Conservation (phyloP, 495 filamentous ascomycete species). For the Penicillium waksmanii region DNA sequence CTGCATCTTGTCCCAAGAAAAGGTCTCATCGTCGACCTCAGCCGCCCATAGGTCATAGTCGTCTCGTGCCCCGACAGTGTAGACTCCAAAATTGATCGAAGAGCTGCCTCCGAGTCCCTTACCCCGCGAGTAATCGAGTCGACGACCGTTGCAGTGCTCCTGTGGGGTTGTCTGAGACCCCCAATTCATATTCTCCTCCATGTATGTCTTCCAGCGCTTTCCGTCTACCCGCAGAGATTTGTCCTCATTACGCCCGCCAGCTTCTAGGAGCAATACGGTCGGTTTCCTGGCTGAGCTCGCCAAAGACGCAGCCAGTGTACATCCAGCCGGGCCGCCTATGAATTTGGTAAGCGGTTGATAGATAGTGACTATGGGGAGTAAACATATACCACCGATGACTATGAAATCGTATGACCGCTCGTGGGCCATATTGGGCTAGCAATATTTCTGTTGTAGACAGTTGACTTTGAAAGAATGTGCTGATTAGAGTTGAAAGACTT, state of each 20-base stretch:
- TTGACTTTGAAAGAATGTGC: too few species aligned
- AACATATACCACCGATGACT: background rate
- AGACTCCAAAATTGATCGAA: conserved; percentile 71
- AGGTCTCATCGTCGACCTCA: conserved; percentile 46
- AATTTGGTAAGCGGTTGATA: background rate
- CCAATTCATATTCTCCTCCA: conserved; percentile 56
- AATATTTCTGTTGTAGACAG: background rate
- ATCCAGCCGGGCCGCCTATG: conserved; percentile 61
- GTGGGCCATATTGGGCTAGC: background rate
- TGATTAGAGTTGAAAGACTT: background rate
- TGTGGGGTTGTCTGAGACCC: conserved; percentile 64
- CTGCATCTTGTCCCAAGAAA: conserved; percentile 53
- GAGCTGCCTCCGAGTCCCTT: conserved; percentile 63
- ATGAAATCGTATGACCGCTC: conserved; percentile 1
- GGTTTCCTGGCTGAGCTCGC: conserved; percentile 50
- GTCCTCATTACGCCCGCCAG: conserved; percentile 56
- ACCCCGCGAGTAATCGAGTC: conserved; percentile 62
- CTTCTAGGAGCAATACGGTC: conserved; percentile 60
- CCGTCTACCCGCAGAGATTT: conserved; percentile 50
- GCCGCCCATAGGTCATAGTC: conserved; percentile 64
- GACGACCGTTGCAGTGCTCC: conserved; percentile 50
- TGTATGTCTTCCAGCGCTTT: conserved; percentile 56
- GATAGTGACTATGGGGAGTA: background rate
- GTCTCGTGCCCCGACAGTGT: conserved; percentile 56
- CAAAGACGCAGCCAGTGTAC: conserved; percentile 50